These are phyloP conservation scores for Lotus japonicus DNA, from an alignment of 306 rosid genomes.

Conservation along the genomic window DNA sequence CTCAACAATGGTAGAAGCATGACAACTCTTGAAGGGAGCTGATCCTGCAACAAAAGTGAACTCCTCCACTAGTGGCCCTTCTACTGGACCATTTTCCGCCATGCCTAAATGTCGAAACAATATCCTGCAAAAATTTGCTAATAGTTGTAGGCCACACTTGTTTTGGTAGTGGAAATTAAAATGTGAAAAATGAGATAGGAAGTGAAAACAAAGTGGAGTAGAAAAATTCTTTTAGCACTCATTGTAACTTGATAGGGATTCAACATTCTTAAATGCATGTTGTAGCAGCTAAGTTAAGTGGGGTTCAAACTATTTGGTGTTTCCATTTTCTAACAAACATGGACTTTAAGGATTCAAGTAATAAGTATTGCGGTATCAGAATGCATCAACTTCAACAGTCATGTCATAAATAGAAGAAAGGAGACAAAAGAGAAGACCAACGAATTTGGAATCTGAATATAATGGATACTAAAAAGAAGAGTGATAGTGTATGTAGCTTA, in stretches of 20 bases:
- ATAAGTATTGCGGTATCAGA: neutral
- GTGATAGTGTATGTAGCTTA: neutral
- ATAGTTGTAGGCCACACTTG: neutral
- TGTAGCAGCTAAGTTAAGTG: too few species aligned
- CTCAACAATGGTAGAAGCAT: constrained; percentile 97
- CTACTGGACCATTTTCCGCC: constrained; percentile 26
- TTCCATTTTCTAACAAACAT: too few species aligned
- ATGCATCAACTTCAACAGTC: neutral
- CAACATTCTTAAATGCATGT: too few species aligned
- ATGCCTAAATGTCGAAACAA: constrained; percentile 24
- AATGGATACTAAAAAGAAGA: neutral
- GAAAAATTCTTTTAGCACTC: neutral
- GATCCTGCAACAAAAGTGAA: constrained; percentile 58
- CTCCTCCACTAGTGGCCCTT: constrained; percentile 49
- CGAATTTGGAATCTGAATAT: neutral
- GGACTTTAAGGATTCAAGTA: neutral
- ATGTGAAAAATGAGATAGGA: neutral
- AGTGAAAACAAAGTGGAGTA: neutral
- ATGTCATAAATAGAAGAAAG: neutral
- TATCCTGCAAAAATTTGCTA: constrained; percentile 32
- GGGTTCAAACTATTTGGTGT: too few species aligned
- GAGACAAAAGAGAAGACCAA: neutral
- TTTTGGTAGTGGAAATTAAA: neutral
- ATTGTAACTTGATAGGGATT: neutral
- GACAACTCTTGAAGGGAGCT: constrained; percentile 70